These are phyloP conservation scores for Gaeumannomyces tritici DNA, from an alignment of 2,329 filamentous ascomycete genomes.

Conservation along the genomic window DNA sequence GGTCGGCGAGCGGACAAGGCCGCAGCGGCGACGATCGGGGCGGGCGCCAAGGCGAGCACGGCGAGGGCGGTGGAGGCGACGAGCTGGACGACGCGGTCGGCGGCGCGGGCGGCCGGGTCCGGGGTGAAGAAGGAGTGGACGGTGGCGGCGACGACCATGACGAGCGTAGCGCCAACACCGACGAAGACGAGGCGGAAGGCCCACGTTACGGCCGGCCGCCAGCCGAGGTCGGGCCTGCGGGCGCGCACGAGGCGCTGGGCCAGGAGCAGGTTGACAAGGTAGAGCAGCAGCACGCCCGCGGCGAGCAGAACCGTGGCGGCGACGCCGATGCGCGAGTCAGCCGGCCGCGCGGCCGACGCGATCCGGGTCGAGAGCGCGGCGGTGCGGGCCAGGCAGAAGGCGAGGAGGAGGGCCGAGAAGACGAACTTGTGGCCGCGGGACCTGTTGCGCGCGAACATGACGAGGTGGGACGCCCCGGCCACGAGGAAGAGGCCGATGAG, in stretches of 20 bases:
- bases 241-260: constrained; percentile 66
- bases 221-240: constrained; percentile 61
- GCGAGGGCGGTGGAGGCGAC: constrained; percentile 53
- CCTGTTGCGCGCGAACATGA: constrained; percentile 43
- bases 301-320: constrained; percentile 62
- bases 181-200: constrained; percentile 48
- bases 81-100: constrained; percentile 55
- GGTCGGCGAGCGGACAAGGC: constrained; percentile 42
- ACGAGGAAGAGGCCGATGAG: constrained; percentile 49
- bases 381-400: constrained; percentile 46
- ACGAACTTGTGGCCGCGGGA: constrained; percentile 46
- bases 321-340: constrained; percentile 33
- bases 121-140: constrained; percentile 62
- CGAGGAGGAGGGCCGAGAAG: constrained; percentile 47
- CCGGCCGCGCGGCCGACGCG: constrained; percentile 37
- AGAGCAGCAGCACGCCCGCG: constrained; percentile 66
- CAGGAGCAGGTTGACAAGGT: constrained; percentile 70
- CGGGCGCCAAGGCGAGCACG: constrained; percentile 55
- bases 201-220: constrained; percentile 43
- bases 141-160: constrained; percentile 56
- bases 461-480: constrained; percentile 47
- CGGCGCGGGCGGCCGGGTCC: constrained; percentile 31
- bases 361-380: constrained; percentile 41
- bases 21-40: constrained; percentile 44
- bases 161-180: constrained; percentile 45